Evolutionary conservation across 805 yeast species (phyloP).

Genomic region (Zygoascus biomembranicola): DNA sequence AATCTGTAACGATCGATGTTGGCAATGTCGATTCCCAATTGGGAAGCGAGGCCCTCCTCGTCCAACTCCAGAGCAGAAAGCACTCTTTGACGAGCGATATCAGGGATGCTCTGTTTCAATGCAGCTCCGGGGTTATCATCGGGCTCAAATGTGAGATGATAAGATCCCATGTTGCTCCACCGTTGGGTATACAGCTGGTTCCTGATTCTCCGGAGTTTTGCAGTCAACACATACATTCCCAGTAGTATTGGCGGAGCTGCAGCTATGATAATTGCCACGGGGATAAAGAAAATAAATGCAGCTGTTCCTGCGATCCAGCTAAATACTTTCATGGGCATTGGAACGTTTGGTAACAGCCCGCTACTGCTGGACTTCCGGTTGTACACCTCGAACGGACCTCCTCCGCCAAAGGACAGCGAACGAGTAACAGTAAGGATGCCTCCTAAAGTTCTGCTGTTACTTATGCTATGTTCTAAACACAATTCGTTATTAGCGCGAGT

Average conservation of each 20-base stretch:
- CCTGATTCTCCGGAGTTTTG: conserved; percentile 7
- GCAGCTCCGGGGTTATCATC: conserved; percentile 3
- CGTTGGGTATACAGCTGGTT: conserved; percentile 14
- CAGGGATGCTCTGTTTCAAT: conserved; percentile 5
- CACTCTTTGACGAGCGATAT: conserved; percentile 12
- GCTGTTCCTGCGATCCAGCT: conserved; percentile 13
- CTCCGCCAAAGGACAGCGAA: not conserved
- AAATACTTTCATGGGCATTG: conserved; percentile 15
- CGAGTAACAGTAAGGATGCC: no score
- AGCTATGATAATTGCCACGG: conserved; percentile 16
- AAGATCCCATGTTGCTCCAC: conserved; percentile 18
- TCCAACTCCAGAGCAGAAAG: conserved; percentile 13
- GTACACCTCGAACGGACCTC: conserved; percentile 5
- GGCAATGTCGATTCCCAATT: conserved; percentile 7
- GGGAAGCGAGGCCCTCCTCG: conserved; percentile 13
- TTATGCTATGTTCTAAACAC: no score
- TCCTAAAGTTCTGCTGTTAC: no score
- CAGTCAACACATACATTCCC: conserved; percentile 11
- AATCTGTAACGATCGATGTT: conserved; percentile 7
- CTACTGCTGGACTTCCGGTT: not conserved
- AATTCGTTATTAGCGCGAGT: no score
- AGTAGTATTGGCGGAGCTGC: conserved; percentile 16
- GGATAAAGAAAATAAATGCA: conserved; percentile 15
- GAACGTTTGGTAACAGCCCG: not conserved
- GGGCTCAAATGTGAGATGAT: conserved; percentile 13